Evolutionary conservation across 495 filamentous ascomycete genomes (phyloP).

Genomic region (Annulohypoxylon maeteangense): DNA sequence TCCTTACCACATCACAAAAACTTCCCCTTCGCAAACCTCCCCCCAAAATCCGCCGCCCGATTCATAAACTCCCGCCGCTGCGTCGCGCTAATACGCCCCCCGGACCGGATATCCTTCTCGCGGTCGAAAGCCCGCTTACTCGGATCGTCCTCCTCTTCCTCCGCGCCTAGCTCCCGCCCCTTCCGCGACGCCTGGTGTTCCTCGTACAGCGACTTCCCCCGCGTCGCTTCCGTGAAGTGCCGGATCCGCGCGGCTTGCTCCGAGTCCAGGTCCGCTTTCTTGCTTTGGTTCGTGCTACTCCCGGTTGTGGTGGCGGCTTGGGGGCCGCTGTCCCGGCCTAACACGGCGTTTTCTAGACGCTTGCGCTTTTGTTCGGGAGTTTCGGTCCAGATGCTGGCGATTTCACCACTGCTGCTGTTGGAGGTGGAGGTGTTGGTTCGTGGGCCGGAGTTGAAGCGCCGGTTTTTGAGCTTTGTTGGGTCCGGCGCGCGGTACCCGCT

Average conservation of each 20-base stretch:
- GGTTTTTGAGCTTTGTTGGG: conserved; percentile 82
- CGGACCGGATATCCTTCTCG: conserved; percentile 92
- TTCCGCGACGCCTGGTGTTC: conserved; percentile 60
- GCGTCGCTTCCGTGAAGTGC: conserved; percentile 57
- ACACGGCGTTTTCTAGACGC: conserved; percentile 83
- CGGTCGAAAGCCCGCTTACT: conserved; percentile 87
- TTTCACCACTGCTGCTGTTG: conserved; percentile 54
- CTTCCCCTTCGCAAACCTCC: conserved; percentile 80
- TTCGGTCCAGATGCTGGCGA: conserved; percentile 85
- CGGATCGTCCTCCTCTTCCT: conserved; percentile 87
- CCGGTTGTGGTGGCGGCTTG: not conserved
- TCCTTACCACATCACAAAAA: conserved; percentile 64
- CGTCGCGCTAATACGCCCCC: conserved; percentile 74
- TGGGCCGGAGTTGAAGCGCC: conserved; percentile 83
- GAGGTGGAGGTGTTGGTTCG: conserved; percentile 47
- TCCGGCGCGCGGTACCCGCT: conserved; percentile 73
- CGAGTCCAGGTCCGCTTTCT: conserved; percentile 53
- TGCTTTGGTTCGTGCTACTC: not conserved
- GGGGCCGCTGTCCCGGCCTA: conserved; percentile 71
- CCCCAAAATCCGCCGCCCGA: conserved; percentile 83
- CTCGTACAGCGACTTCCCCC: conserved; percentile 72
- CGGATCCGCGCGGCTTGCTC: conserved; percentile 49
- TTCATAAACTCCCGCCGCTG: conserved; percentile 84
- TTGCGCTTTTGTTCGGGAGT: conserved; percentile 88
- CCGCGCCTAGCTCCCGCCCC: conserved; percentile 14